Evolutionary conservation across 805 yeast species (phyloP).

Genomic region (Wickerhamiella nectarea): DNA sequence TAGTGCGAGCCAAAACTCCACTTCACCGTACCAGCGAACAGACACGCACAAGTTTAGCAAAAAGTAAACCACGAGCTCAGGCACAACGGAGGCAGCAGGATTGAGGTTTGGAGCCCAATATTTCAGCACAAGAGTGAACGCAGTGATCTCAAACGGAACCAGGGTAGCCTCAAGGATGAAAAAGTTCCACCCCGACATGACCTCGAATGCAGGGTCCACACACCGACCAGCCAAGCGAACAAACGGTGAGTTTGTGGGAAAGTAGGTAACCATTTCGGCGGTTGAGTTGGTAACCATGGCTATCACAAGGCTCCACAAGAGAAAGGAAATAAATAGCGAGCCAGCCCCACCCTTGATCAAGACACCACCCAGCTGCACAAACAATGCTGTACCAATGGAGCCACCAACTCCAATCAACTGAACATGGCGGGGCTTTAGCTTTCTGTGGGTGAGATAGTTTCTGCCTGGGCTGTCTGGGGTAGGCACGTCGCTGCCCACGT

Average conservation of each 20-base stretch:
- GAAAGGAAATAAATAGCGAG: slow-evolving; percentile 48
- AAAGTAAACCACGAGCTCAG: slow-evolving; percentile 52
- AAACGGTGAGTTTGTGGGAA: slow-evolving; percentile 69
- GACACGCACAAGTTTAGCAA: slow-evolving; percentile 51
- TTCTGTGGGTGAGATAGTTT: slow-evolving; percentile 1
- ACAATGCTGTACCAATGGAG: slow-evolving; percentile 20
- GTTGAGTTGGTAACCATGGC: slow-evolving; percentile 52
- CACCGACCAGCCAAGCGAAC: slow-evolving; percentile 61
- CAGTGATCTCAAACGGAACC: slow-evolving; percentile 73
- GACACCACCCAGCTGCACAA: slow-evolving; percentile 28
- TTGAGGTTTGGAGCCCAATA: slow-evolving; percentile 68
- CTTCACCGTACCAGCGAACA: slow-evolving; percentile 64
- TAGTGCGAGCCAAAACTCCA: slow-evolving; percentile 65
- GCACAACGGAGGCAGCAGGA: slow-evolving; percentile 53
- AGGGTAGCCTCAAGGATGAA: slow-evolving; percentile 63
- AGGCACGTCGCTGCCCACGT: neutral
- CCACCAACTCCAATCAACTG: slow-evolving; percentile 22
- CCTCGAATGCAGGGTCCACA: slow-evolving; percentile 61
- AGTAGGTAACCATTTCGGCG: slow-evolving; percentile 67
- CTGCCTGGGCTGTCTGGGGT: neutral
- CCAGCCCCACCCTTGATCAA: slow-evolving; percentile 59
- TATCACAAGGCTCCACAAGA: slow-evolving; percentile 57
- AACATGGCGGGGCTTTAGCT: slow-evolving; percentile 34
- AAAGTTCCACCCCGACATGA: slow-evolving; percentile 69
- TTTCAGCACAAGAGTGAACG: slow-evolving; percentile 67